Conservation (phyloP, 345 rosid species). For the Theobroma cacao region DNA sequence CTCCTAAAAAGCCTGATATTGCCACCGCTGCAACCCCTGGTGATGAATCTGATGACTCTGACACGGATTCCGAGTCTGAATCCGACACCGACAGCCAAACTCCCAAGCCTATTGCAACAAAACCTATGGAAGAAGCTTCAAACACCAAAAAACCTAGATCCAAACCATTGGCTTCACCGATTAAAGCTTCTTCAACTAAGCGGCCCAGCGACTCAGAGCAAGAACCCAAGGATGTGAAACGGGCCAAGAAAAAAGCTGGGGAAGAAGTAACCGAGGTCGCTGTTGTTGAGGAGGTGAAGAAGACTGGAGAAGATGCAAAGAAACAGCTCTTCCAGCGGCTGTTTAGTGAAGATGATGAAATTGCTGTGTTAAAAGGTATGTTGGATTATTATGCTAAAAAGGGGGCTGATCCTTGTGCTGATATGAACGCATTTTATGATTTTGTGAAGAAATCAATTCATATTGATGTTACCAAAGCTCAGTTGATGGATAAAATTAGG, state of each 20-base stretch:
- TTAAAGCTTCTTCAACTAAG: not conserved
- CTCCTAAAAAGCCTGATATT: not conserved
- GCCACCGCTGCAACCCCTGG: not conserved
- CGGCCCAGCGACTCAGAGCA: not conserved
- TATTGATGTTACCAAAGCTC: slow-evolving; percentile 9
- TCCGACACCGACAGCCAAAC: slow-evolving; percentile 2
- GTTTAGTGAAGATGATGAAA: slow-evolving; percentile 34
- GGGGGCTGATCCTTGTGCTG: slow-evolving; percentile 10
- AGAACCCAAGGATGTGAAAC: not conserved
- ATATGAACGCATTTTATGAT: slow-evolving; percentile 18
- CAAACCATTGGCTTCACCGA: slow-evolving; percentile 1
- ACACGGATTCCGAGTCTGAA: not conserved
- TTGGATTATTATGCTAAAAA: slow-evolving; percentile 12
- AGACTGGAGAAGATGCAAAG: slow-evolving; percentile 9
- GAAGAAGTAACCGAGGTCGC: not conserved
- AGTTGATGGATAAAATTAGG: slow-evolving; percentile 25
- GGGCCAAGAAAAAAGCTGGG: slow-evolving; percentile 5
- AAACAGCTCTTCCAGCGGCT: slow-evolving; percentile 18
- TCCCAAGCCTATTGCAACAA: slow-evolving; percentile 5
- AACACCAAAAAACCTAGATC: not conserved
- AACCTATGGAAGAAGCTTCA: not conserved
- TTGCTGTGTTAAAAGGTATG: slow-evolving; percentile 31
- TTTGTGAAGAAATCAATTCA: slow-evolving; percentile 23
- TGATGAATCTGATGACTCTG: slow-evolving; percentile 1
- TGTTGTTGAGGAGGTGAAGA: not conserved